Percentiles rank a stretch among this genome's conserved stretches.
Evolutionary conservation across 2,329 filamentous ascomycete species (phyloP).

Genomic region (Fusarium sp.): DNA sequence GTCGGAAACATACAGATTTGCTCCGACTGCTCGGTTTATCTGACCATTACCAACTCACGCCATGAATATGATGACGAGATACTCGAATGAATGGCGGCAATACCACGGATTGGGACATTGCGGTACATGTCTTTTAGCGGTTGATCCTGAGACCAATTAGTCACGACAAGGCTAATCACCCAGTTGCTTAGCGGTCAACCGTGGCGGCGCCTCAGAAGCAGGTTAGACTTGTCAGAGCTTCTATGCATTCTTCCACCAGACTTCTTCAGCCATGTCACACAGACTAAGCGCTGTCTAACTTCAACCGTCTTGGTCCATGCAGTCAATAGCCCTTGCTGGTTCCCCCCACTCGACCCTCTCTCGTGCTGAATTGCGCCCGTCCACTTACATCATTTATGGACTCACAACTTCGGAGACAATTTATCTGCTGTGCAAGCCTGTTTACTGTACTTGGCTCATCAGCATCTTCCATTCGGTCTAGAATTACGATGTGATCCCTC

Average conservation of each 20-base stretch:
- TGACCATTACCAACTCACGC: constrained; percentile 33
- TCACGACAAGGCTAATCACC: constrained; percentile 8
- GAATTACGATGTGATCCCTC: constrained; percentile 16
- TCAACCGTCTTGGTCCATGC: constrained; percentile 10
- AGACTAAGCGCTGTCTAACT: constrained; percentile 20
- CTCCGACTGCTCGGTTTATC: constrained; percentile 17
- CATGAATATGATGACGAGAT: constrained; percentile 32
- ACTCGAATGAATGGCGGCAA: constrained; percentile 21
- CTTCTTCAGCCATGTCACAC: constrained; percentile 28
- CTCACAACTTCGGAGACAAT: constrained; percentile 28
- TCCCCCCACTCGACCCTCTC: constrained; percentile 34
- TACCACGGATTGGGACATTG: constrained; percentile 14
- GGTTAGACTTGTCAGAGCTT: constrained; percentile 29
- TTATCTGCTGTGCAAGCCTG: constrained; percentile 13
- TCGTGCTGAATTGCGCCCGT: constrained; percentile 31
- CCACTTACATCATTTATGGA: constrained; percentile 44
- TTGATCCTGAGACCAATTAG: constrained; percentile 10
- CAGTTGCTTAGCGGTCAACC: constrained; percentile 23
- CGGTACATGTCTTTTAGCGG: constrained; percentile 10
- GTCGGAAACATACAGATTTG: constrained; percentile 4
- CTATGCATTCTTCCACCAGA: constrained; percentile 43
- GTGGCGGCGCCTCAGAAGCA: constrained; percentile 23
- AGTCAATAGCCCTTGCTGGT: constrained; percentile 25
- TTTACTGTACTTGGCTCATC: constrained; percentile 8
- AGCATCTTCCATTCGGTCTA: constrained; percentile 15